A percentile compares a stretch with the other conserved stretches of the same genome.
Evolutionary conservation across 164 flowering plant species (phyloP).

Genomic region (Tetrastigma voinierianum): DNA sequence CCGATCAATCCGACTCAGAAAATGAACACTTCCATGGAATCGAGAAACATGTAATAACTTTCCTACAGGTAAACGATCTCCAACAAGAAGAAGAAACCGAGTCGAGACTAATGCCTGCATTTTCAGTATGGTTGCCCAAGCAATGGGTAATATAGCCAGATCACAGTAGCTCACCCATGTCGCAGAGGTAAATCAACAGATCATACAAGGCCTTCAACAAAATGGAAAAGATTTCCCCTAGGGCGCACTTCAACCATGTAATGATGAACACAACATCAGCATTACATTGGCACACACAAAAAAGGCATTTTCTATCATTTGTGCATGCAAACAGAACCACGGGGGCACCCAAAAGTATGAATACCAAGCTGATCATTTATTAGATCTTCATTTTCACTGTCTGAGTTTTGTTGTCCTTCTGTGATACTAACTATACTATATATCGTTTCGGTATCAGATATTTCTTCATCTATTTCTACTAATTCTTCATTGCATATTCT

Average conservation of each 20-base stretch:
- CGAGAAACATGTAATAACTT: constrained; percentile 30
- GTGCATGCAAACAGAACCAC: too few relatives aligned
- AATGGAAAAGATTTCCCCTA: background rate
- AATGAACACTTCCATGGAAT: constrained; percentile 27
- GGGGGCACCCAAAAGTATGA: too few relatives aligned
- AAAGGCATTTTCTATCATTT: background rate
- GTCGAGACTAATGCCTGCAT: constrained; percentile 51
- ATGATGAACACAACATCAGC: background rate
- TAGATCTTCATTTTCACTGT: too few relatives aligned
- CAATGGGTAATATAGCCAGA: background rate
- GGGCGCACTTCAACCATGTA: background rate
- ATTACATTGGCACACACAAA: background rate
- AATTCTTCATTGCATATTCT: too few relatives aligned
- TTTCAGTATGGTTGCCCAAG: background rate
- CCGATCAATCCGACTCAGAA: constrained; percentile 13
- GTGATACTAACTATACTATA: too few relatives aligned
- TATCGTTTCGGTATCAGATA: too few relatives aligned
- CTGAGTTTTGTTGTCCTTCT: too few relatives aligned
- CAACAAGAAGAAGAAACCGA: constrained; percentile 48
- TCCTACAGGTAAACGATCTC: constrained; percentile 38
- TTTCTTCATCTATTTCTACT: too few relatives aligned
- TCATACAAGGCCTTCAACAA: too few relatives aligned
- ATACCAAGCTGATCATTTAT: too few relatives aligned
- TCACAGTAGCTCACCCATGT: too few relatives aligned
- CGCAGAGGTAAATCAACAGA: background rate